Evolutionary conservation across 208 protist genomes (phyloP).

Genomic region (Histomonas meleagridis): DNA sequence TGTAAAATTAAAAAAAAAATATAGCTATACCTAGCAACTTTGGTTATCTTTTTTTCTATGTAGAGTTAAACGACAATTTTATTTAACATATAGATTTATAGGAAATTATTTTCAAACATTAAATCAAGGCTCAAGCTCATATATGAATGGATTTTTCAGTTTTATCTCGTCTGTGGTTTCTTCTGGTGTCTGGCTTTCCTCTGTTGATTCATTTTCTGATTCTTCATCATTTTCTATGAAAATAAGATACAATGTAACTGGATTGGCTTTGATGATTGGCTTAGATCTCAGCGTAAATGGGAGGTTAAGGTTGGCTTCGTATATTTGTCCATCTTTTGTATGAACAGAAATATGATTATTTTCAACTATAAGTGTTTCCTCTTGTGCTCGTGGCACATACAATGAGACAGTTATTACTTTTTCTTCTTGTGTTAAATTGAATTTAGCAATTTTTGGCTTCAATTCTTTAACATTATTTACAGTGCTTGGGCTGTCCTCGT

Average conservation of each 20-base stretch:
- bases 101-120: too few relatives aligned
- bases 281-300: not conserved
- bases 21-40: too few relatives aligned
- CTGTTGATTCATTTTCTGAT: not conserved
- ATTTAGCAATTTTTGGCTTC: not conserved
- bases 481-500: too few relatives aligned
- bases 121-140: conserved; percentile 1
- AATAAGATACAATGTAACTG: not conserved
- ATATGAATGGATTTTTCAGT: not conserved
- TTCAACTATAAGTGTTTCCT: not conserved
- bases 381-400: not conserved
- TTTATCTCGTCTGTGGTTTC: not conserved
- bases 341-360: not conserved
- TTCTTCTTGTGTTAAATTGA: not conserved
- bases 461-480: not conserved
- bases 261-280: not conserved
- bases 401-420: not conserved
- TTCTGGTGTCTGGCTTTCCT: not conserved
- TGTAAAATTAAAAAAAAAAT: too few relatives aligned
- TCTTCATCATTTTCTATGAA: not conserved
- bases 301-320: not conserved
- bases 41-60: too few relatives aligned
- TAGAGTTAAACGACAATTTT: too few relatives aligned
- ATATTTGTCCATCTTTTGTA: not conserved
- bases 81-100: too few relatives aligned